Evolutionary conservation across 2,329 filamentous ascomycete genomes (phyloP).

Genomic region (Fusarium buxicola): DNA sequence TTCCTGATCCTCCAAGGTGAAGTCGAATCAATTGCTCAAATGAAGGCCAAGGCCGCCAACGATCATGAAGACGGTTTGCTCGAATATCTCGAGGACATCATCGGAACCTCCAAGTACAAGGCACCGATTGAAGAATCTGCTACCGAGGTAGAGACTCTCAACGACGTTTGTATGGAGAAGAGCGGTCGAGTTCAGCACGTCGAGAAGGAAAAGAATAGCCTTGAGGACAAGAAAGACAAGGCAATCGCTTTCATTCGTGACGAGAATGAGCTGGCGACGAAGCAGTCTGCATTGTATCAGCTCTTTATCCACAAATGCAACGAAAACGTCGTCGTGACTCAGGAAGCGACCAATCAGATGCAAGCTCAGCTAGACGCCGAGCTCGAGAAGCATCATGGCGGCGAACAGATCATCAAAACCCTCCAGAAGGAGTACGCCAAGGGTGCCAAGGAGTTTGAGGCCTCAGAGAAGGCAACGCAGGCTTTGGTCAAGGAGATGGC

Average conservation of each 20-base stretch:
- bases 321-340: constrained; percentile 87
- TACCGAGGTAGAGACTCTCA: constrained; percentile 88
- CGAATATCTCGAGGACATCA: constrained; percentile 98
- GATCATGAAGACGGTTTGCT: constrained; percentile 97
- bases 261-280: constrained; percentile 90
- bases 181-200: constrained; percentile 95
- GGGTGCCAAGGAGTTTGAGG: constrained; percentile 85
- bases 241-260: constrained; percentile 89
- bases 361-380: constrained; percentile 88
- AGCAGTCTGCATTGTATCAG: constrained; percentile 93
- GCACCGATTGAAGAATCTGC: constrained; percentile 95
- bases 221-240: constrained; percentile 97
- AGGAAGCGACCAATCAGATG: constrained; percentile 92
- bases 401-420: constrained; percentile 88
- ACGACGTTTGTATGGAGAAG: constrained; percentile 96
- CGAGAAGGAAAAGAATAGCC: constrained; percentile 92
- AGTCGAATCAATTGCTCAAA: constrained; percentile 98
- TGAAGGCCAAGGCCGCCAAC: constrained; percentile 95
- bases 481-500: constrained; percentile 85
- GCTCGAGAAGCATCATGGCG: constrained; percentile 90
- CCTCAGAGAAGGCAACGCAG: constrained; percentile 84
- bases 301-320: constrained; percentile 89
- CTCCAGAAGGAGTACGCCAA: constrained; percentile 87
- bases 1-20: constrained; percentile 98
- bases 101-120: constrained; percentile 99